A percentile compares a stretch with the other conserved stretches of the same genome.
Evolutionary conservation across 768 basidiomycete species (phyloP).

Genomic region (Neoboletus magnificus): DNA sequence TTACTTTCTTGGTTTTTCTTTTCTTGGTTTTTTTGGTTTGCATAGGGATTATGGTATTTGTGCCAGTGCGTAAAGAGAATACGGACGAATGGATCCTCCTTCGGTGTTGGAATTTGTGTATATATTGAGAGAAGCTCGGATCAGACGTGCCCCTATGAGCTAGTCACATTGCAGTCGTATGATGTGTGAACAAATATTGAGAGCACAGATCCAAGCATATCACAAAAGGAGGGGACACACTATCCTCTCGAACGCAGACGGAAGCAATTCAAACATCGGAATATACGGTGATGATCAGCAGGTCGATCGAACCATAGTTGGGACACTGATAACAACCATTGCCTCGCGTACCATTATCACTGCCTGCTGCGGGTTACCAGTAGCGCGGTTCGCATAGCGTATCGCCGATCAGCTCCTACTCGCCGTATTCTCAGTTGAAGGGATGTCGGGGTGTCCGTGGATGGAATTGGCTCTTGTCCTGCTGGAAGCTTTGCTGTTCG

Average conservation of each 20-base stretch:
- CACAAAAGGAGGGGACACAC: background rate
- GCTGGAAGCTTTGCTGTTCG: background rate
- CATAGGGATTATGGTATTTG: background rate
- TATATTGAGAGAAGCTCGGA: background rate
- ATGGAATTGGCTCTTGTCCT: no score
- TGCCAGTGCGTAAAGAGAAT: background rate
- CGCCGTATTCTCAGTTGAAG: no score
- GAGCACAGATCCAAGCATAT: background rate
- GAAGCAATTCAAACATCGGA: background rate
- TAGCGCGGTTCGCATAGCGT: background rate
- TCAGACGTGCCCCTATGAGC: no score
- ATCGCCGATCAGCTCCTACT: background rate
- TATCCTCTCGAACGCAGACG: background rate
- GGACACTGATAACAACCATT: background rate
- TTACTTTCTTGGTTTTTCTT: no score
- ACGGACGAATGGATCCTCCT: no score
- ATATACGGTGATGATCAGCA: background rate
- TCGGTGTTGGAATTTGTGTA: background rate
- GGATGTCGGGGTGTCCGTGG: background rate
- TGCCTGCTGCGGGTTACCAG: background rate
- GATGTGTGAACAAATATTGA: background rate
- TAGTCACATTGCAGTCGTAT: background rate
- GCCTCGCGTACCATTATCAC: background rate
- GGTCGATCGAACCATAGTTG: background rate
- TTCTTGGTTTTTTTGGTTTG: background rate